phyloP scores from a whole-genome alignment of 768 basidiomycete genomes.

The Zangia roseola region DNA sequence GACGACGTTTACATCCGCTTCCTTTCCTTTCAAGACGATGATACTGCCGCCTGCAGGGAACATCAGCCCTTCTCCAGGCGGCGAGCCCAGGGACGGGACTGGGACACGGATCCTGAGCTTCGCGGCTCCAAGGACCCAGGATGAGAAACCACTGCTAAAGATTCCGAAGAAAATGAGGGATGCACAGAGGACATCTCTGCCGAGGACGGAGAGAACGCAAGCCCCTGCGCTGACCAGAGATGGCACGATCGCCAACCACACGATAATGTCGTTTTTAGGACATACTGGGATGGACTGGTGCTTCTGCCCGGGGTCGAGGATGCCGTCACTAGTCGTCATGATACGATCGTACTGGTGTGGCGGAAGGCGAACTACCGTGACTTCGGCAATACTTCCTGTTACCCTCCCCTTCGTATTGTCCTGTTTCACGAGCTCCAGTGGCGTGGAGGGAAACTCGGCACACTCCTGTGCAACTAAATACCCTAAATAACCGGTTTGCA shows the following conservation, averaged over 20 bases:
- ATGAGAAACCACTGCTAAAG: conserved; percentile 31
- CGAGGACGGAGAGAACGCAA: conserved; percentile 18
- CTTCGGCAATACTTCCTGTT: conserved; percentile 13
- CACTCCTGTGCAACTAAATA: conserved; percentile 40
- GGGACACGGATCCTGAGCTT: conserved; percentile 21
- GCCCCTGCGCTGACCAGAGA: conserved; percentile 24
- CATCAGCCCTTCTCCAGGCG: conserved; percentile 33
- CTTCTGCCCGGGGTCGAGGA: neutral
- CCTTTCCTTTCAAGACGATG: conserved; percentile 29
- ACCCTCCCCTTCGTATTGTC: conserved; percentile 5
- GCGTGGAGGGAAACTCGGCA: neutral
- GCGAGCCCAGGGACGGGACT: conserved; percentile 22
- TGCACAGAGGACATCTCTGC: conserved; percentile 25
- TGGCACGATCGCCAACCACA: conserved; percentile 18
- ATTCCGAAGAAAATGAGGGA: conserved; percentile 33
- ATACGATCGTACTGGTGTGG: neutral
- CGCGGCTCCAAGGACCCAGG: conserved; percentile 27
- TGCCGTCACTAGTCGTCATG: neutral
- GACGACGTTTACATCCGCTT: conserved; percentile 27
- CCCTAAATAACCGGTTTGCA: conserved; percentile 54
- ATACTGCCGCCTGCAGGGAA: conserved; percentile 14
- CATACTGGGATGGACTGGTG: conserved; percentile 4
- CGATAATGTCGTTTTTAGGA: conserved; percentile 12
- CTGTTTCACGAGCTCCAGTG: conserved; percentile 2
- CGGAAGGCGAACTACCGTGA: conserved; percentile 18